These are phyloP conservation scores for Didymosphaeria variabile DNA, from an alignment of 2,329 filamentous ascomycete species.

Conservation along the genomic window DNA sequence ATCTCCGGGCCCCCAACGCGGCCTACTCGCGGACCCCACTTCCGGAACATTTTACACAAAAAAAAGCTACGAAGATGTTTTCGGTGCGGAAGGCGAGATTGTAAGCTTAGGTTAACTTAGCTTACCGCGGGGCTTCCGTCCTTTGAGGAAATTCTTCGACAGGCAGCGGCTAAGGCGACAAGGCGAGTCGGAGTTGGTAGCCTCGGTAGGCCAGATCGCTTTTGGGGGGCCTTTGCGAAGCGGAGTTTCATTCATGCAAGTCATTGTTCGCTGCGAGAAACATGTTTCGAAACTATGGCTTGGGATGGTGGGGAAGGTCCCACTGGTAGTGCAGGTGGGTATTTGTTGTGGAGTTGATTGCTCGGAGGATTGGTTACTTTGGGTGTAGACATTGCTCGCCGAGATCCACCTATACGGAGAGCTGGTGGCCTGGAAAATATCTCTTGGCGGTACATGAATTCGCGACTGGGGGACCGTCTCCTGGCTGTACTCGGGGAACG, in stretches of 20 bases:
- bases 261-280: not conserved
- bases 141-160: not conserved
- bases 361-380: not conserved
- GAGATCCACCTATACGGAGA: too few species aligned
- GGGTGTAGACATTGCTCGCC: too few species aligned
- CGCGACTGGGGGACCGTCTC: too few species aligned
- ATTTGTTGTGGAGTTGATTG: not conserved
- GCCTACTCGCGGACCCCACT: not conserved
- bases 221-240: not conserved
- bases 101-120: not conserved
- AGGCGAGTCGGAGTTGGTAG: not conserved
- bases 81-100: not conserved
- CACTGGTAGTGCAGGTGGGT: not conserved
- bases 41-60: not conserved
- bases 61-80: conserved; percentile 5
- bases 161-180: not conserved
- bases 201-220: not conserved
- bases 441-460: too few species aligned
- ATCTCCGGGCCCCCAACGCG: conserved; percentile 12
- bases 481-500: too few species aligned
- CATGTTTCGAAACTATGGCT: not conserved
- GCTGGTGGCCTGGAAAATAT: too few species aligned
- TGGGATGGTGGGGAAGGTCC: not conserved
- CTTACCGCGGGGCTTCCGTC: not conserved
- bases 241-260: not conserved